Percentiles rank a stretch among this genome's conserved stretches.
Evolutionary conservation across 2,329 filamentous ascomycete species (phyloP).

Genomic region (Exophiala spinifera): DNA sequence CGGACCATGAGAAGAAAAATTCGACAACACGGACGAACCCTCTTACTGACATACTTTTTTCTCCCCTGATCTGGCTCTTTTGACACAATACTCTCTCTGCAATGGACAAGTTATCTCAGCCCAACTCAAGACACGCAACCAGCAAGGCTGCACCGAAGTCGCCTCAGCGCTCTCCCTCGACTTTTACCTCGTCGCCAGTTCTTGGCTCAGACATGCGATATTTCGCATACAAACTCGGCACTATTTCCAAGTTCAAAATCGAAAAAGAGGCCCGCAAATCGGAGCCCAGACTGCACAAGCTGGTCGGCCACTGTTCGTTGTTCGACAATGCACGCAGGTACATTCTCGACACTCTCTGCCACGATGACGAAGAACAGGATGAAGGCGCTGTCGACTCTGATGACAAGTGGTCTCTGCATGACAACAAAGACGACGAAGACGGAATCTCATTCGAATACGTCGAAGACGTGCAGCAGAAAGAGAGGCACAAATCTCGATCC

Average conservation of each 20-base stretch:
- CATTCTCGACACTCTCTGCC: conserved; percentile 11
- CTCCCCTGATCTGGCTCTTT: background rate
- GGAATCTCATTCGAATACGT: conserved; percentile 3
- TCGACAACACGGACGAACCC: too few relatives aligned
- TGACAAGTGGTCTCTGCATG: background rate
- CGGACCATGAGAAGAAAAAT: background rate
- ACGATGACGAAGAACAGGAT: background rate
- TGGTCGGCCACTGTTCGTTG: conserved; percentile 18
- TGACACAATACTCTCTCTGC: background rate
- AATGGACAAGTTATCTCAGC: background rate
- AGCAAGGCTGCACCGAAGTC: background rate
- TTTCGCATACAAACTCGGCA: conserved; percentile 20
- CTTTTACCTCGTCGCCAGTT: background rate
- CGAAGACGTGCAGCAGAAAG: background rate
- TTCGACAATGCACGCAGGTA: conserved; percentile 19
- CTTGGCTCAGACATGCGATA: conserved; percentile 1
- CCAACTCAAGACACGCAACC: background rate
- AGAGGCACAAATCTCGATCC: background rate
- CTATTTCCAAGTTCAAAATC: conserved; percentile 17
- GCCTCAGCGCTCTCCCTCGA: background rate
- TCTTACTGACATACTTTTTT: background rate
- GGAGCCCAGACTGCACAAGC: conserved; percentile 16
- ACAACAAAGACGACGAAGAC: conserved; percentile 4
- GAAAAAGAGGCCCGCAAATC: conserved; percentile 19
- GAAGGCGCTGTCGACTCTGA: background rate